Evolutionary conservation across 495 filamentous ascomycete genomes (phyloP), one percentile per base, ranked within the genome.

Genomic region (Penicillium cinerascens): DNA sequence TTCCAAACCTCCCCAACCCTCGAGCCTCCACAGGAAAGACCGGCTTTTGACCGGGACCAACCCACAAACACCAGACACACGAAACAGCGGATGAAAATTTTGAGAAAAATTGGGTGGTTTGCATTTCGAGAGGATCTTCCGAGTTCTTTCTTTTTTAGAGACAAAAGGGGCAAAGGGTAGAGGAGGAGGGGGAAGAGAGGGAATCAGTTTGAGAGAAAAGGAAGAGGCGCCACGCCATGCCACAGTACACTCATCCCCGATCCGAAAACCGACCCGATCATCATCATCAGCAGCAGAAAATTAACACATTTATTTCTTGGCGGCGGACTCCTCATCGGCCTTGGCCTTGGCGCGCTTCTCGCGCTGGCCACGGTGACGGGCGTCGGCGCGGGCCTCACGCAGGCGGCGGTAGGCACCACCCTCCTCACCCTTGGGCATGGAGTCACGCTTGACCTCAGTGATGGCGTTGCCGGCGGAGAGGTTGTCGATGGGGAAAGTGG

Each of bases 271-370:
- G 64, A 73, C 69, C 67, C 66, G 64, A 73, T 73, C 70, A 72
- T 75, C 72, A 75, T 73, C 71, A 73, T 73, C 70, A 73, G 69
- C 70, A 72, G 59, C 65, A 64, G 65, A 60, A 59, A 67, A 67
- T 70, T 62, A 60, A 49, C 69, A 74, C 72, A 75, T 78, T 82
- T 95, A 97, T 87, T 98, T 87, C 82, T 87, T 97, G 82, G 85
- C 84, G 64, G 85, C 84, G 71, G 81, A 81, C 54, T 86, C 88
- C 77, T 95, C 95, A 49, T 91, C 88, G 63, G 87, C 90, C 88
- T 96, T 96, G 53, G 85, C 87, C 84, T 86, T 87, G 50, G 82
- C 86, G 65, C 93, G 84, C 91, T 97, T 97, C 82, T 93, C 91
- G 70, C 91, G 86, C 65, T 81, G 79, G 66, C 93, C 93, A 33